Evolutionary conservation across 345 rosid species (phyloP), one percentile per base, ranked within the genome.

Genomic region (Moricandia moricandioides): DNA sequence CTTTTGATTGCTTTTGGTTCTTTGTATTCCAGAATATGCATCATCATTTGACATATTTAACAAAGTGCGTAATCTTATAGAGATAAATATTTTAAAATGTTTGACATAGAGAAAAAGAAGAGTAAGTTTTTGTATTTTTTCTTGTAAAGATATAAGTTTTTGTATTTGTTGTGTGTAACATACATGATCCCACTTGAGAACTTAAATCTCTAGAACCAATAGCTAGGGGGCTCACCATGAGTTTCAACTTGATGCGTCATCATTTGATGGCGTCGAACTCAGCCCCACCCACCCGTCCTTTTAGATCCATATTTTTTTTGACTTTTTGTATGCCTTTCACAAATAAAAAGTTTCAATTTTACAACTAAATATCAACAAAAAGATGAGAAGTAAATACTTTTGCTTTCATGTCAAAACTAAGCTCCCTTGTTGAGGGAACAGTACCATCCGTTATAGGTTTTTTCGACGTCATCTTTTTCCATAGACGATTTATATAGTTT

Each of bases 221-320:
- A 18, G 70, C 11, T 62, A 31, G 39, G 18, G 62, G 62, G 54
- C 39, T 71, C 63, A 64, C 77, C 77, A 64, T 55, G n/a, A 37
- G 55, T 54, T 73, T 73, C 43, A 64, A 54, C 70, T 37, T 40
- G 77, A 73, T 72, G 62, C 56, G 45, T 73, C 77, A 73, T 73
- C 71, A 64, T 73, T 65, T 73, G 77, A 65, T 73, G 64, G 62
- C 61, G 75, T 52, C 70, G 51, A 72, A 27, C 63, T 63, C 40
- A 54, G 63, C 56, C 70, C 70, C 76, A 72, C 69, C 56, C 56
- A 16, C 24, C 76, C 4, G 17, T 51, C 62, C 47, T 45, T 29
- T 49, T 49, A 16, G 29, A 33, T 10, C 68, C 33, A 62, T 13
- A 49, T 54, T 73, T 2, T 0, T 21, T 21, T 37, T 65, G 65